Evolutionary conservation across 2,329 filamentous ascomycete species (phyloP), one percentile per base, ranked within the genome.

Genomic region (Aspergillus sp.): DNA sequence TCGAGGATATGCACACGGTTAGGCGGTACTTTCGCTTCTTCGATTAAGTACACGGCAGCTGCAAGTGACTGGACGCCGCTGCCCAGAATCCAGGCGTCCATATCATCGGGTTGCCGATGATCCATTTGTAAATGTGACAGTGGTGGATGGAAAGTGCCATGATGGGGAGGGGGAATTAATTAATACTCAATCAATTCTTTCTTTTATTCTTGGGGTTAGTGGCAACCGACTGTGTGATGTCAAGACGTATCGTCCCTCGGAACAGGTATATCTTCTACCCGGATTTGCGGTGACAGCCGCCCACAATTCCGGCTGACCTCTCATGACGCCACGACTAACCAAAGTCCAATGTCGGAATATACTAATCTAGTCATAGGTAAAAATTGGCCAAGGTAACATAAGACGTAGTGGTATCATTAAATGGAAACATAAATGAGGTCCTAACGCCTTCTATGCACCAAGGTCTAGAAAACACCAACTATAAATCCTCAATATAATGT

Each of bases 1-100:
- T 69, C 67, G 38, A 69, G 52, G 22, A 70, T 61, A 25, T 65
- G 66, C 48, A 70, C 63, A 37, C 60, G 60, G 9, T 55, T 49
- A 0, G 66, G 59, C 0, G 64, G 62, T 38, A 69, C 57, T 38
- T 63, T 59, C 15, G 59, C 65, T 49, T 69, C 66, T 32, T 59
- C 53, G 17, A 70, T 58, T 7, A 69, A 58, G 49, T 69, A 61
- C 13, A 63, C 63, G n/a, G 65, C 62, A 5, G 67, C 58, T 13
- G 68, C 61, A 17, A 70, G 55, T 0, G 65, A 62, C 1, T 66
- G 59, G 6, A 69, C 60, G 17, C 67, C 66, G 4, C 61, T 60
- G 23, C 67, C 67, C 7, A 70, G 54, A 20, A 70, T 64, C 59
- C 60, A 69, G 41, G 59, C 64, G 13, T 60, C 49, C n/a, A 59